Conservation (phyloP, 83 land plant genomes). For the Picea abies region DNA sequence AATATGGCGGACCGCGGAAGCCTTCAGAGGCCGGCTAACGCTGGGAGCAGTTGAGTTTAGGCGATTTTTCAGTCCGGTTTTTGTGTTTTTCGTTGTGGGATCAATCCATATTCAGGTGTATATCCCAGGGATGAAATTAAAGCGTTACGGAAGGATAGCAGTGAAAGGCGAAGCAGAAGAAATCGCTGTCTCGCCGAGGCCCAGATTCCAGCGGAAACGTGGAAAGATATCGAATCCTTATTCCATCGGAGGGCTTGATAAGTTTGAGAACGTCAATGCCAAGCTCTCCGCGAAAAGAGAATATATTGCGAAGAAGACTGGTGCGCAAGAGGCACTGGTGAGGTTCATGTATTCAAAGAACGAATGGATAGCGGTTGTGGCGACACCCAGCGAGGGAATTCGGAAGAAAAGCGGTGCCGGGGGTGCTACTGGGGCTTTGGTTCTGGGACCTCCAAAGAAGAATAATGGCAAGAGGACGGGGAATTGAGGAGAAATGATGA, state of each 20-base stretch:
- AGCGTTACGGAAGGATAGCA: neutral
- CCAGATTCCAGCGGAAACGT: neutral
- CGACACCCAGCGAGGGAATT: neutral
- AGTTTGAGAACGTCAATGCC: neutral
- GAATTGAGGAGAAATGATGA: too few species aligned
- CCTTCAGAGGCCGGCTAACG: too few species aligned
- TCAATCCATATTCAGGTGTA: too few species aligned
- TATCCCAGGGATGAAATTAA: neutral
- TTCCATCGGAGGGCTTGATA: neutral
- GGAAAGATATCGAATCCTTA: neutral
- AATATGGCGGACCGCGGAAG: too few species aligned
- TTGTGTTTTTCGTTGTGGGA: too few species aligned
- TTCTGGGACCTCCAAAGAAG: neutral
- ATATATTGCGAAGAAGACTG: neutral
- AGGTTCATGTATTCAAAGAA: neutral
- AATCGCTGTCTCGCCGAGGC: neutral
- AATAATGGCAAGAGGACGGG: neutral
- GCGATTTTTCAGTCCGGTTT: too few species aligned
- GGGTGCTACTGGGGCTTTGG: neutral
- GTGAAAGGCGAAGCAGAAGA: slow-evolving; percentile 4
- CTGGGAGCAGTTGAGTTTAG: too few species aligned
- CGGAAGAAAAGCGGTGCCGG: neutral
- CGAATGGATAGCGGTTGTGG: neutral
- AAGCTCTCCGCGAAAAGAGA: neutral
- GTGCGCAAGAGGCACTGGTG: neutral